Evolutionary conservation across 495 filamentous ascomycete species (phyloP).

Genomic region (Bryoglossum gracile): DNA sequence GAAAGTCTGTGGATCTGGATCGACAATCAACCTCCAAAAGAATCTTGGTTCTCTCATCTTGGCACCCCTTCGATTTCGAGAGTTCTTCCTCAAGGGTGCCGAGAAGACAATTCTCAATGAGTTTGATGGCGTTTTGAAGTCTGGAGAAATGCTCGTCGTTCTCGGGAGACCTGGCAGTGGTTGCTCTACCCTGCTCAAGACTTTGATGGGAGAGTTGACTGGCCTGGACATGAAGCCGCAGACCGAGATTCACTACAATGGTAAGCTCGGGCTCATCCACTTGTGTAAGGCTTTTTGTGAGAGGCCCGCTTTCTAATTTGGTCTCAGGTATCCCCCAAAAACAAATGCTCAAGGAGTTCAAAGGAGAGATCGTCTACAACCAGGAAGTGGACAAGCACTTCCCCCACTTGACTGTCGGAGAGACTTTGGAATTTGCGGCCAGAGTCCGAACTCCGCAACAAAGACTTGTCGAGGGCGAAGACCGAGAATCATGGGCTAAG

Average conservation of each 20-base stretch:
- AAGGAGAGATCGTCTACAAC: constrained; percentile 49
- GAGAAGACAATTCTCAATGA: constrained; percentile 63
- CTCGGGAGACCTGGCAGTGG: constrained; percentile 69
- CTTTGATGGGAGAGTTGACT: constrained; percentile 24
- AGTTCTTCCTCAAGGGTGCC: constrained; percentile 36
- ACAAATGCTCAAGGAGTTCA: constrained; percentile 33
- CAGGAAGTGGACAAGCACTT: constrained; percentile 74
- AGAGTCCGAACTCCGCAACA: constrained; percentile 61
- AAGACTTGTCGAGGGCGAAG: constrained; percentile 49
- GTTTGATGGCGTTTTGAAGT: constrained; percentile 65
- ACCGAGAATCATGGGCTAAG: constrained; percentile 52
- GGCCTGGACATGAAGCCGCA: constrained; percentile 37
- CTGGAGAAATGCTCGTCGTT: constrained; percentile 76
- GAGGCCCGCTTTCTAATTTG: too few relatives aligned
- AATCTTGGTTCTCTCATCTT: constrained; percentile 25
- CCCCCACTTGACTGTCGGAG: constrained; percentile 60
- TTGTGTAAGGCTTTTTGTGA: constrained; percentile 1
- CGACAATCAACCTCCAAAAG: constrained; percentile 39
- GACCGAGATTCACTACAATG: constrained; percentile 31
- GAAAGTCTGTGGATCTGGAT: constrained; percentile 43
- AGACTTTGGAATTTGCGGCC: constrained; percentile 65
- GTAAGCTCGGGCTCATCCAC: constrained; percentile 10
- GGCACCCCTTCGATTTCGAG: constrained; percentile 20
- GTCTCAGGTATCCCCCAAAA: constrained; percentile 21
- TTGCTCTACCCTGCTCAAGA: constrained; percentile 25